Evolutionary conservation across 257 asterid genomes (phyloP).

Genomic region (Scutellaria barbata): DNA sequence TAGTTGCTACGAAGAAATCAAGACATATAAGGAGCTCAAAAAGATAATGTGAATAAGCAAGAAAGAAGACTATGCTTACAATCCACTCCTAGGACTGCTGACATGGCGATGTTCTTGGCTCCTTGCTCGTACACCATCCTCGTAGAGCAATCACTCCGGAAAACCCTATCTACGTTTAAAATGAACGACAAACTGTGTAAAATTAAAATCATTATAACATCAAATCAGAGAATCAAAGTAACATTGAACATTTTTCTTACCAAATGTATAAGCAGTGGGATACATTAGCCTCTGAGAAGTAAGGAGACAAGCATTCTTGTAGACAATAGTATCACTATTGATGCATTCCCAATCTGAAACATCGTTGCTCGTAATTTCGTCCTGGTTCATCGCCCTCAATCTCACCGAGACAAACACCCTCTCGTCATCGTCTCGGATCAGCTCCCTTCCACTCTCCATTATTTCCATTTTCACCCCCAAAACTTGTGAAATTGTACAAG

Average conservation of each 20-base stretch:
- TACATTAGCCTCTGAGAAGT: slow-evolving; percentile 62
- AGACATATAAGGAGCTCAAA: background rate
- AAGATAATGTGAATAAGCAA: background rate
- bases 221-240: no score
- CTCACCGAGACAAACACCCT: slow-evolving; percentile 77
- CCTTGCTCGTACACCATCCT: slow-evolving; percentile 84
- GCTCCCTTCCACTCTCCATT: slow-evolving; percentile 46
- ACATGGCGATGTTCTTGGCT: slow-evolving; percentile 76
- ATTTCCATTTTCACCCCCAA: slow-evolving; percentile 29
- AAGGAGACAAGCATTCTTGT: slow-evolving; percentile 63
- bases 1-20: slow-evolving; percentile 61
- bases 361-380: slow-evolving; percentile 62
- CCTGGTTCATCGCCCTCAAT: slow-evolving; percentile 76
- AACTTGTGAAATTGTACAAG: slow-evolving; percentile 26
- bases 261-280: slow-evolving; percentile 73
- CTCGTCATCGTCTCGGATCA: slow-evolving; percentile 48
- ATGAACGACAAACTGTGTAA: background rate
- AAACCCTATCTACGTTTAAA: slow-evolving; percentile 68
- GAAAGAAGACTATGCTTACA: slow-evolving; percentile 49
- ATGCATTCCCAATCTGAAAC: slow-evolving; percentile 93
- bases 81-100: slow-evolving; percentile 80
- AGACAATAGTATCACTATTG: slow-evolving; percentile 62
- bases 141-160: slow-evolving; percentile 68
- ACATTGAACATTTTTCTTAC: slow-evolving; percentile 44
- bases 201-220: no score